Conservation (phyloP, 805 yeast species). For the Starmera amethionina region DNA sequence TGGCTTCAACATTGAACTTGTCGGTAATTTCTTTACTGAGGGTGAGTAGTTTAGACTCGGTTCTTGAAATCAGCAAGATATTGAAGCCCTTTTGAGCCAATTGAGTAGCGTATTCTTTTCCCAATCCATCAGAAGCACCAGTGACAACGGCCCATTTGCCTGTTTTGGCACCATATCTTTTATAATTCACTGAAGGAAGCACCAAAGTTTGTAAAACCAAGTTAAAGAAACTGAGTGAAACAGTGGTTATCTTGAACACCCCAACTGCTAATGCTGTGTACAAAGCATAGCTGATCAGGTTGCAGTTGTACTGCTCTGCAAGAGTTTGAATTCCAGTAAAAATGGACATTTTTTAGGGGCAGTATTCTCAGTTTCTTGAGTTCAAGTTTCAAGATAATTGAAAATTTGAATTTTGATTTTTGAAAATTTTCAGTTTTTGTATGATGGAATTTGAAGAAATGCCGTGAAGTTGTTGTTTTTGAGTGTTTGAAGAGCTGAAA, state of each 20-base stretch:
- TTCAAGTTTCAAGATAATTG: too few relatives aligned
- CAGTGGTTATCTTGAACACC: slow-evolving; percentile 43
- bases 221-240: slow-evolving; percentile 39
- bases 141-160: slow-evolving; percentile 92
- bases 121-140: slow-evolving; percentile 97
- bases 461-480: too few relatives aligned
- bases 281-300: slow-evolving; percentile 10
- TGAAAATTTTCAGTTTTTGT: too few relatives aligned
- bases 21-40: slow-evolving; percentile 53
- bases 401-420: too few relatives aligned
- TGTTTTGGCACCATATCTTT: slow-evolving; percentile 62
- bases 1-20: slow-evolving; percentile 53
- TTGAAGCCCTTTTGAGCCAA: slow-evolving; percentile 82
- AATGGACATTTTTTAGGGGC: slow-evolving; percentile 1
- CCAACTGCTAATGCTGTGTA: slow-evolving; percentile 50
- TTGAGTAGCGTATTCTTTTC: slow-evolving; percentile 83
- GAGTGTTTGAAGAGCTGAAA: too few relatives aligned
- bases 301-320: slow-evolving; percentile 15
- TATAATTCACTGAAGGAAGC: slow-evolving; percentile 47
- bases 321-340: slow-evolving; percentile 2
- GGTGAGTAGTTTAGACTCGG: slow-evolving; percentile 61
- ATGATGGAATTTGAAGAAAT: too few relatives aligned
- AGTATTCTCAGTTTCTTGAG: too few relatives aligned
- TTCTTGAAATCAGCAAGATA: slow-evolving; percentile 75
- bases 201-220: slow-evolving; percentile 54